phyloP scores from a whole-genome alignment of 2,329 filamentous ascomycete genomes.

The Paramyrothecium sp. region DNA sequence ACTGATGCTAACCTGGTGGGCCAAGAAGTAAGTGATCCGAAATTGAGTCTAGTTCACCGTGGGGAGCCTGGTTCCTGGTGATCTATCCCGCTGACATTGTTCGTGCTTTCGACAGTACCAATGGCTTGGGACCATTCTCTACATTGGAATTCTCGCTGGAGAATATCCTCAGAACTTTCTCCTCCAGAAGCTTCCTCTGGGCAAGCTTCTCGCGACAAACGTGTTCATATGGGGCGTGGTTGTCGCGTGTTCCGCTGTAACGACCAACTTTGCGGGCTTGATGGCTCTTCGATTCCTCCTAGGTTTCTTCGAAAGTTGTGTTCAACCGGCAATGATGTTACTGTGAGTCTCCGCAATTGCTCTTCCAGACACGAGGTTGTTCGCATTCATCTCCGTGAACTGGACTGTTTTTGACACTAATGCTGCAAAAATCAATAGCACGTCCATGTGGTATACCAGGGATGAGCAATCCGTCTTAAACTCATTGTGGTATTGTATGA shows the following conservation, averaged over 20 bases:
- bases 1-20: slow-evolving; percentile 43
- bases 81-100: not conserved
- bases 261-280: slow-evolving; percentile 36
- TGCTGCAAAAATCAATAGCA: no score
- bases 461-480: slow-evolving; percentile 13
- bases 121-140: slow-evolving; percentile 51
- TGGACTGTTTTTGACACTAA: no score
- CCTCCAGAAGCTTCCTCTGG: slow-evolving; percentile 43
- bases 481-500: slow-evolving; percentile 29
- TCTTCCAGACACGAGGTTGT: no score
- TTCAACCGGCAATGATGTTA: slow-evolving; percentile 43
- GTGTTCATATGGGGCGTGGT: slow-evolving; percentile 41
- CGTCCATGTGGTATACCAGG: slow-evolving; percentile 12
- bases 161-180: slow-evolving; percentile 45
- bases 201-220: slow-evolving; percentile 41
- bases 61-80: no score
- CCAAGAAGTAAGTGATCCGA: slow-evolving; percentile 4
- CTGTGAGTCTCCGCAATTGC: slow-evolving; percentile 18
- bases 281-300: slow-evolving; percentile 40
- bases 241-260: slow-evolving; percentile 29
- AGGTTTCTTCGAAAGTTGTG: slow-evolving; percentile 43
- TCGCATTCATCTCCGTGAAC: no score
- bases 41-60: no score
- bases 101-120: slow-evolving; percentile 46
- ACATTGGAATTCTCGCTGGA: slow-evolving; percentile 40